Conservation (phyloP, 2,329 filamentous ascomycete genomes). For the Aspergillus sp. region DNA sequence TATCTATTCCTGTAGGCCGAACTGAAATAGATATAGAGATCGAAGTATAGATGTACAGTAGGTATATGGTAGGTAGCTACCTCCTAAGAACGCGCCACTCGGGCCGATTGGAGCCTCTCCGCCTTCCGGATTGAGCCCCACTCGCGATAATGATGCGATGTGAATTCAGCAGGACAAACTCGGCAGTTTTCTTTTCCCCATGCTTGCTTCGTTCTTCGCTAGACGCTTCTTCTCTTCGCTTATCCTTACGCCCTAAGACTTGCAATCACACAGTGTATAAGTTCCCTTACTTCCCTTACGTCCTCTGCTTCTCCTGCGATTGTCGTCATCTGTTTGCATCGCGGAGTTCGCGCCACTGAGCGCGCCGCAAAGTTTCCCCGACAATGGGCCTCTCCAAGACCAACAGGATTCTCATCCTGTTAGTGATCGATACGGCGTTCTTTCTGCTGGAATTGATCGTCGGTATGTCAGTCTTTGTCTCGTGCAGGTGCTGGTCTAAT, state of each 20-base stretch:
- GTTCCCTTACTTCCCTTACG: neutral
- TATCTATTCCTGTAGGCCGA: no score
- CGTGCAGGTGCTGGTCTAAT: constrained; percentile 6
- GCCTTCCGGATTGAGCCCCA: neutral
- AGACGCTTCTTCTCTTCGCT: neutral
- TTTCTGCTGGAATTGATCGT: constrained; percentile 85
- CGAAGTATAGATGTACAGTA: neutral
- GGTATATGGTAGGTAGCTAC: neutral
- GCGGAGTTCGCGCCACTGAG: constrained; percentile 21
- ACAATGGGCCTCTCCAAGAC: constrained; percentile 87
- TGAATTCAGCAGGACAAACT: neutral
- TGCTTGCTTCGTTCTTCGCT: neutral
- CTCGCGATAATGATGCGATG: neutral
- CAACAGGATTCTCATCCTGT: constrained; percentile 86
- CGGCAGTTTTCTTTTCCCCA: neutral
- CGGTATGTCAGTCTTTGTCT: constrained; percentile 44
- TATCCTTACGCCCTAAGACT: neutral
- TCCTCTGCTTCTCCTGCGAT: neutral
- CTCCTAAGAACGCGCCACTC: constrained; percentile 10
- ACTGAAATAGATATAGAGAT: no score
- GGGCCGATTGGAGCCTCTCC: constrained; percentile 1
- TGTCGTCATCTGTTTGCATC: constrained; percentile 6
- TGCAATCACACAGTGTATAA: neutral
- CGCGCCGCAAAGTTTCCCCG: constrained; percentile 20
- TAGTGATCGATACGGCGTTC: constrained; percentile 84